Conservation (phyloP, 1,284 basidiomycete genomes). For the Tremellales sp. region DNA sequence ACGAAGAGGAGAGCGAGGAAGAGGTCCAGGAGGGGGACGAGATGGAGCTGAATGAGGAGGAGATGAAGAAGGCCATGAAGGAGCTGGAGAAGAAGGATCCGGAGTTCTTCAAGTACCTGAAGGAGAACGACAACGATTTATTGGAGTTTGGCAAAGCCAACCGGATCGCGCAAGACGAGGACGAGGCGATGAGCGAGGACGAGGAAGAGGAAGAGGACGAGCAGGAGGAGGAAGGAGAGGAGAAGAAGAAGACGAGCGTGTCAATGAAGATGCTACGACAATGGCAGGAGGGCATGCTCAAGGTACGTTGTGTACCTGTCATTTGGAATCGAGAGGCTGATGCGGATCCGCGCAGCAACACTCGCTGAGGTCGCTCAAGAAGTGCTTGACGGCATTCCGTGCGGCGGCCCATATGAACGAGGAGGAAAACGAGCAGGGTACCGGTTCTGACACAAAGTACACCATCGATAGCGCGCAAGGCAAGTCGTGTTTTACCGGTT, state of each 20-base stretch:
- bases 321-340: neutral
- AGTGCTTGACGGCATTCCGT: constrained; percentile 82
- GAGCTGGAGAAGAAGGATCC: constrained; percentile 93
- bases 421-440: constrained; percentile 59
- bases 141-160: constrained; percentile 64
- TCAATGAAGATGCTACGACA: constrained; percentile 69
- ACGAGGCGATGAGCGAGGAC: constrained; percentile 49
- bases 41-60: constrained; percentile 55
- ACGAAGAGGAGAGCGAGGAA: constrained; percentile 29
- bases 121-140: constrained; percentile 89
- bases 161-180: constrained; percentile 46
- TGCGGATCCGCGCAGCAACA: constrained; percentile 57
- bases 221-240: constrained; percentile 46
- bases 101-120: constrained; percentile 96
- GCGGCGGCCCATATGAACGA: constrained; percentile 85
- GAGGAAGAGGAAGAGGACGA: constrained; percentile 48
- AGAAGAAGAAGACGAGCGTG: constrained; percentile 50
- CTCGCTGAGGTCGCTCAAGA: constrained; percentile 79
- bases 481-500: constrained; percentile 36
- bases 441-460: constrained; percentile 59
- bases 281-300: constrained; percentile 89
- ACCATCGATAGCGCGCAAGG: constrained; percentile 73
- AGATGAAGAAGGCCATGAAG: constrained; percentile 74
- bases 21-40: constrained; percentile 54
- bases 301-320: constrained; percentile 53